Evolutionary conservation across 139 green algal genomes (phyloP).

Genomic region (Picochlorum sp.): DNA sequence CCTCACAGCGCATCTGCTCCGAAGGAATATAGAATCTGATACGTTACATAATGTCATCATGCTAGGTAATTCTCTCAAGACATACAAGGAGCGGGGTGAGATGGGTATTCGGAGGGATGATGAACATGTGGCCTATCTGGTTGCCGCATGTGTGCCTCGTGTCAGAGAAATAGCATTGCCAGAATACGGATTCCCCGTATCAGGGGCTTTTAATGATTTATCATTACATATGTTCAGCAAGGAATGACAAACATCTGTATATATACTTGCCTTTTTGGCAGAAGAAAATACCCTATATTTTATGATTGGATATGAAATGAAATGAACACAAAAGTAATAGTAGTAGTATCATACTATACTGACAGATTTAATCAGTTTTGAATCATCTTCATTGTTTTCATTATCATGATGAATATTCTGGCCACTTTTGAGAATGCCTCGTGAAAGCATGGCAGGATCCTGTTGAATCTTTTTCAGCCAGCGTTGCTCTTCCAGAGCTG

Average conservation of each 20-base stretch:
- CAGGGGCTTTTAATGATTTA: not conserved
- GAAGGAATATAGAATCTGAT: constrained; percentile 24
- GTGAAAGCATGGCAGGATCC: no score
- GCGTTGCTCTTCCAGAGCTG: not conserved
- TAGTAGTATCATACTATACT: no score
- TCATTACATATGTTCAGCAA: not conserved
- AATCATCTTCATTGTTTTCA: no score
- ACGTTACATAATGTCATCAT: constrained; percentile 33
- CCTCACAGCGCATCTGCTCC: constrained; percentile 41
- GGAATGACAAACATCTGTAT: not conserved
- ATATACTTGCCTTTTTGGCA: no score
- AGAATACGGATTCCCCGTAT: not conserved
- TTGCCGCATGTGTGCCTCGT: not conserved
- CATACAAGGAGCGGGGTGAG: constrained; percentile 19
- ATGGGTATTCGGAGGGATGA: not conserved
- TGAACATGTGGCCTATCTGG: not conserved
- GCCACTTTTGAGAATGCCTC: no score
- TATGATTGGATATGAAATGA: no score
- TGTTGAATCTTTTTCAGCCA: not conserved
- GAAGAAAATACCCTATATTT: no score
- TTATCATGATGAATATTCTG: no score
- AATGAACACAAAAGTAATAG: no score
- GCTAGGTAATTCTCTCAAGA: constrained; percentile 43
- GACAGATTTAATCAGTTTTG: no score
- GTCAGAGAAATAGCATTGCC: not conserved